These are phyloP conservation scores for Isabelozyma rhagii DNA, from an alignment of 805 yeast species.

Conservation along the genomic window DNA sequence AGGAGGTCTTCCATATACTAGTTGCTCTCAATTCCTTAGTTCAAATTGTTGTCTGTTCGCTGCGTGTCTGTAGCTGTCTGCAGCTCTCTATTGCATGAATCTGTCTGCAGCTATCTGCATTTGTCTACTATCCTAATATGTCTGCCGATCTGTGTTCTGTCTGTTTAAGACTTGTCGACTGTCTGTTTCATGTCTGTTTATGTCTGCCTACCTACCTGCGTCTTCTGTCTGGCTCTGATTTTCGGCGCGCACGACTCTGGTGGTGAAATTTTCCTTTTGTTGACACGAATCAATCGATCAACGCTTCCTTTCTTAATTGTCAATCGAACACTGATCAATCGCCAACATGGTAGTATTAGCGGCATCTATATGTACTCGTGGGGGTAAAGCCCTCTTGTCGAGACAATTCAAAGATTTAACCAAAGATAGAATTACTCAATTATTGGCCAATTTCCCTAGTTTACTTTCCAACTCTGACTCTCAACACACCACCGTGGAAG, in stretches of 20 bases:
- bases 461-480: constrained; percentile 65
- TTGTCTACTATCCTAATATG: no score
- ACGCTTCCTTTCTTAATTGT: not conserved
- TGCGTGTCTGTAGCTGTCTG: no score
- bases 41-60: no score
- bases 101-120: no score
- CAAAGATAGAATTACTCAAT: constrained; percentile 80
- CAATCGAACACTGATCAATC: not conserved
- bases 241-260: not conserved
- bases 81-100: no score
- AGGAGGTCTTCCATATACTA: no score
- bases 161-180: no score
- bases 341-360: constrained; percentile 74
- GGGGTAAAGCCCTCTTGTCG: constrained; percentile 88
- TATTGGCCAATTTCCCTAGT: constrained; percentile 81
- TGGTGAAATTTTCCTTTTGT: not conserved
- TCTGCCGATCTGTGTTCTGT: no score
- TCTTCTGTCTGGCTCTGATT: no score
- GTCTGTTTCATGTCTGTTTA: no score
- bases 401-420: constrained; percentile 87
- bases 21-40: no score
- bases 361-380: constrained; percentile 89
- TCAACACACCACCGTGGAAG: constrained; percentile 93
- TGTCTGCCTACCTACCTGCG: no score
- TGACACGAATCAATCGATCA: not conserved